A percentile compares a stretch with the other conserved stretches of the same genome.
Conservation (phyloP, 2,329 filamentous ascomycete species). For the Pseudogymnoascus sp. region DNA sequence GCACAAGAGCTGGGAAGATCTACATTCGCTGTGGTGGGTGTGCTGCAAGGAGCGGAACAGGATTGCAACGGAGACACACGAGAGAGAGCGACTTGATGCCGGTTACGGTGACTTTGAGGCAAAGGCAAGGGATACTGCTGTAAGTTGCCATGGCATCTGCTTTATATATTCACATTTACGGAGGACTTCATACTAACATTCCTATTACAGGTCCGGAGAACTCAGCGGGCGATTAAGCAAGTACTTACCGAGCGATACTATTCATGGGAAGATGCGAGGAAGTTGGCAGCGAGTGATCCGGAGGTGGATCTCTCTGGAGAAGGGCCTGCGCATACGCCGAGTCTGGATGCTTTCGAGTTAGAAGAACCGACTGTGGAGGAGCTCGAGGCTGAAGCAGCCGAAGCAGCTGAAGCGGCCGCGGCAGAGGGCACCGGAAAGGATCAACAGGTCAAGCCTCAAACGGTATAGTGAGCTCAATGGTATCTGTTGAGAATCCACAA, state of each 20-base stretch:
- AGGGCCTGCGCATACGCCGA: slow-evolving; percentile 24
- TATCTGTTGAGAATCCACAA: background rate
- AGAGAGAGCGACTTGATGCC: slow-evolving; percentile 60
- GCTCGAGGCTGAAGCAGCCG: slow-evolving; percentile 2
- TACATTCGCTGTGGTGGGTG: slow-evolving; percentile 90
- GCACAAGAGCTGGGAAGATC: slow-evolving; percentile 85
- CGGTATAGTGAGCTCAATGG: slow-evolving; percentile 2
- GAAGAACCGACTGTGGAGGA: slow-evolving; percentile 16
- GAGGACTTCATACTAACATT: slow-evolving; percentile 12
- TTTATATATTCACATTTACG: slow-evolving; percentile 14
- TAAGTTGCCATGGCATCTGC: slow-evolving; percentile 38
- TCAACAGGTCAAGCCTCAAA: background rate
- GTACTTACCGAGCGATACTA: slow-evolving; percentile 82
- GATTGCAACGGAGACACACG: slow-evolving; percentile 67
- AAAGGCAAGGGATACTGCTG: slow-evolving; percentile 54
- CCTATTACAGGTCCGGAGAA: slow-evolving; percentile 57
- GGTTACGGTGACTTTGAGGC: slow-evolving; percentile 69
- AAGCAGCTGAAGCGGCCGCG: background rate
- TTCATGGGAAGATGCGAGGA: slow-evolving; percentile 71
- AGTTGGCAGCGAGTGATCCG: slow-evolving; percentile 57
- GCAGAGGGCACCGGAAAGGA: background rate
- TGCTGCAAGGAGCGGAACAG: slow-evolving; percentile 88
- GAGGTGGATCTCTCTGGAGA: slow-evolving; percentile 48
- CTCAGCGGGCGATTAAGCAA: slow-evolving; percentile 77
- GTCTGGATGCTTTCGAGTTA: slow-evolving; percentile 18